These are phyloP conservation scores for Eutrema yunnanense DNA, from an alignment of 345 rosid genomes.

Conservation along the genomic window DNA sequence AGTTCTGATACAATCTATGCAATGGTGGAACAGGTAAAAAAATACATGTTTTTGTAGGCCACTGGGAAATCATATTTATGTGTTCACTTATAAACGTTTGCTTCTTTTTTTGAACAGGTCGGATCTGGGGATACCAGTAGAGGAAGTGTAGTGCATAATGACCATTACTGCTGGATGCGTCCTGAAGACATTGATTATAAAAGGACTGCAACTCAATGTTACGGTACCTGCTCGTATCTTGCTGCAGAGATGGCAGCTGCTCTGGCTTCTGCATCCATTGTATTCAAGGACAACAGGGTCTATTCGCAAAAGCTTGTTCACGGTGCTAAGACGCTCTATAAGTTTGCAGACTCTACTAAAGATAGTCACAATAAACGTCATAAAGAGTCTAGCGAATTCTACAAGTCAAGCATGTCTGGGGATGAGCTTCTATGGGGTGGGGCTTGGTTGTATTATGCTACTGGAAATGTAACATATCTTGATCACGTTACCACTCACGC, in stretches of 20 bases:
- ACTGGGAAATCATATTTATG: background rate
- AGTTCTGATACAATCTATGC: slow-evolving; percentile 53
- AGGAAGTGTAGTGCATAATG: slow-evolving; percentile 48
- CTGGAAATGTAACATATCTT: slow-evolving; percentile 68
- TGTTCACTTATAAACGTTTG: background rate
- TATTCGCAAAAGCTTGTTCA: slow-evolving; percentile 84
- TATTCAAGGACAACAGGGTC: slow-evolving; percentile 74
- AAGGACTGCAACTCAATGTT: slow-evolving; percentile 44
- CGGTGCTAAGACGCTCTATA: slow-evolving; percentile 66
- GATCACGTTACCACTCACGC: slow-evolving; percentile 47
- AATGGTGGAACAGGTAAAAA: slow-evolving; percentile 57
- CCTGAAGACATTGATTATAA: slow-evolving; percentile 89
- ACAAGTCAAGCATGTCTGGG: slow-evolving; percentile 66
- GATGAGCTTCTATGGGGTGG: slow-evolving; percentile 91
- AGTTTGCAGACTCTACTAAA: slow-evolving; percentile 39
- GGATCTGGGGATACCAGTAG: slow-evolving; percentile 58
- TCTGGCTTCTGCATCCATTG: slow-evolving; percentile 86
- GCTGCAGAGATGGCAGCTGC: slow-evolving; percentile 97
- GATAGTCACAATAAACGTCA: slow-evolving; percentile 33
- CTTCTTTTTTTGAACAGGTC: slow-evolving; percentile 36
- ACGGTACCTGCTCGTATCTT: slow-evolving; percentile 63
- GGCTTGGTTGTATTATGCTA: slow-evolving; percentile 94
- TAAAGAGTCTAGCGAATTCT: slow-evolving; percentile 53
- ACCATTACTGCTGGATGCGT: slow-evolving; percentile 95
- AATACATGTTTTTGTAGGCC: background rate